phyloP scores from a whole-genome alignment of 345 rosid genomes.

The Boechera divaricarpa region DNA sequence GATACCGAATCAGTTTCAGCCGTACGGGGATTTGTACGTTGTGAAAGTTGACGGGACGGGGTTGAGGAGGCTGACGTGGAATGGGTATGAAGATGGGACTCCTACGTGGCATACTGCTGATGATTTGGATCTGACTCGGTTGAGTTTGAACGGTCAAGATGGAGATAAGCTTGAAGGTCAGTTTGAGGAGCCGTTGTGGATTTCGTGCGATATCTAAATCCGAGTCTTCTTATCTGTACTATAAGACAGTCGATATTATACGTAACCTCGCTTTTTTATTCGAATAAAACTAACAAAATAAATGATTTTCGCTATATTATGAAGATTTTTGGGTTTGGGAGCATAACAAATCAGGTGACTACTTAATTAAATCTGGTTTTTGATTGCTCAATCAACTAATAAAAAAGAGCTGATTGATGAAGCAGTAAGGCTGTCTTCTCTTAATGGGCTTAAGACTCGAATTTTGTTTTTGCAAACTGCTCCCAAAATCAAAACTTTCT shows the following conservation, averaged over 20 bases:
- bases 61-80: slow-evolving; percentile 82
- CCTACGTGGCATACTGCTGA: slow-evolving; percentile 67
- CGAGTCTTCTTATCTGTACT: no score
- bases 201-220: slow-evolving; percentile 55
- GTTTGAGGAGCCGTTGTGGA: slow-evolving; percentile 78
- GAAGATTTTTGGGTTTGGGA: no score
- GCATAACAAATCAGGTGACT: no score
- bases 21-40: slow-evolving; percentile 76
- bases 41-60: slow-evolving; percentile 68
- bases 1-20: slow-evolving; percentile 83
- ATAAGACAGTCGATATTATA: neutral
- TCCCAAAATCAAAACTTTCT: no score
- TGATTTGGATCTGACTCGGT: slow-evolving; percentile 42
- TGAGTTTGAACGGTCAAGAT: slow-evolving; percentile 44
- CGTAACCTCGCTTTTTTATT: neutral
- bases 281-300: slow-evolving; percentile 1
- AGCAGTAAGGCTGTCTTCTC: no score
- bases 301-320: neutral
- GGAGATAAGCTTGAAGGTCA: slow-evolving; percentile 62
- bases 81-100: slow-evolving; percentile 81
- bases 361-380: no score
- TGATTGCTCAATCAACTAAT: no score
- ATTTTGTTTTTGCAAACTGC: no score
- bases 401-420: no score
- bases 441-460: no score